Evolutionary conservation across 1,139 yeast genomes (phyloP), one percentile per base, ranked within the genome.

Genomic region (Hansenula sp.): DNA sequence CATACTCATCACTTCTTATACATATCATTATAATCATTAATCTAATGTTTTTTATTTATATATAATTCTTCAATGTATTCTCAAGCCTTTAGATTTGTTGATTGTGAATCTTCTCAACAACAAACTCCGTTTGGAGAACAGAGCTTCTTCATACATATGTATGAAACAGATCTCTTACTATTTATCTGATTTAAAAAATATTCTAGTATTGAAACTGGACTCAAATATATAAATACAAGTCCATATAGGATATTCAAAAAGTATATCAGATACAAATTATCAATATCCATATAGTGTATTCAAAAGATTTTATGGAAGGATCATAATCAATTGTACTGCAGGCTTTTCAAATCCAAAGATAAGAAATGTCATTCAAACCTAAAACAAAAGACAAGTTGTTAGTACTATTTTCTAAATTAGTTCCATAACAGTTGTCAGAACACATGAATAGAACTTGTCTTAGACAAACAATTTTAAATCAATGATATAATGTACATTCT

Each of bases 51-150:
- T 18, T 40, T 24, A 36, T 34, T 33, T 35, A 28, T 36, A 37
- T 28, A 31, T 11, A 4, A 9, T 17, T 13, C 4, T 16, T n/a
- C n/a, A 17, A 9, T 56, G 59, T 57, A 46, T 50, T 55, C 60
- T 51, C 57, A 44, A 41, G 59, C 60, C 60, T 57, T 56, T 54
- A 57, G 59, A 55, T 55, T 47, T 51, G 58, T 43, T 43, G 13
- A 28, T 18, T 27, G 48, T 47, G 33, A 44, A 27, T 46, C 56
- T 53, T 42, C 34, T 33, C 34, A 33, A 41, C 31, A 46, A 51
- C 59, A 54, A 52, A 57, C 60, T 57, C 60, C 59, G 56, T 57
- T 51, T 33, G 50, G 55, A 55, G 60, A 56, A 48, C 15, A 16
- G 25, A 8, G 5, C 29, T 15, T 7, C 29, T 15, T 16, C 21